Conservation (phyloP, 345 rosid genomes). For the Physaria fendleri region DNA sequence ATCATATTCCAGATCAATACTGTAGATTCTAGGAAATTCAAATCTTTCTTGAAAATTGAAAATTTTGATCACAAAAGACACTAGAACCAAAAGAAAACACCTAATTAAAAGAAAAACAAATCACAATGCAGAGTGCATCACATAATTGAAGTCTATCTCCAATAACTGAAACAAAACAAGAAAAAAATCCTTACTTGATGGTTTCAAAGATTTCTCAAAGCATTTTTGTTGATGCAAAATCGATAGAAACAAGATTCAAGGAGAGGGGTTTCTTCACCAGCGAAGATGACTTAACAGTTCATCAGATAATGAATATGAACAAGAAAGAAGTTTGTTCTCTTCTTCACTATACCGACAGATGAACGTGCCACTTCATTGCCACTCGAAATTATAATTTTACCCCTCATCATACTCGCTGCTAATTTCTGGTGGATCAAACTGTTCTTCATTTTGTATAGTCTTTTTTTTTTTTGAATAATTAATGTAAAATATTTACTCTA, state of each 20-base stretch:
- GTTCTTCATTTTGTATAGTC: neutral
- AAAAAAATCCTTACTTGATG: constrained; percentile 3
- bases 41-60: neutral
- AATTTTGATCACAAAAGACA: constrained; percentile 7
- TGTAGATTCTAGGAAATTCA: neutral
- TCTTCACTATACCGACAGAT: constrained; percentile 31
- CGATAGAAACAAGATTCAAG: constrained; percentile 12
- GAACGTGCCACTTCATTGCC: constrained; percentile 26
- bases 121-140: neutral
- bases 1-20: constrained; percentile 16
- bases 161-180: constrained; percentile 12
- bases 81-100: neutral
- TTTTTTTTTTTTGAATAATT: neutral
- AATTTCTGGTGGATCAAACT: neutral
- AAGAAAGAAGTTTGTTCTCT: constrained; percentile 24
- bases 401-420: constrained; percentile 19
- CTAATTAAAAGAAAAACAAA: neutral
- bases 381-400: constrained; percentile 24
- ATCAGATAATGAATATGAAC: constrained; percentile 18
- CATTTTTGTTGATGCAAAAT: neutral
- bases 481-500: neutral
- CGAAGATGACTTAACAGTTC: constrained; percentile 19
- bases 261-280: neutral
- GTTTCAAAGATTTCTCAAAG: neutral
- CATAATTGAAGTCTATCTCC: constrained; percentile 14